Conservation (phyloP, 768 basidiomycete species). For the Leccinum obscurum region DNA sequence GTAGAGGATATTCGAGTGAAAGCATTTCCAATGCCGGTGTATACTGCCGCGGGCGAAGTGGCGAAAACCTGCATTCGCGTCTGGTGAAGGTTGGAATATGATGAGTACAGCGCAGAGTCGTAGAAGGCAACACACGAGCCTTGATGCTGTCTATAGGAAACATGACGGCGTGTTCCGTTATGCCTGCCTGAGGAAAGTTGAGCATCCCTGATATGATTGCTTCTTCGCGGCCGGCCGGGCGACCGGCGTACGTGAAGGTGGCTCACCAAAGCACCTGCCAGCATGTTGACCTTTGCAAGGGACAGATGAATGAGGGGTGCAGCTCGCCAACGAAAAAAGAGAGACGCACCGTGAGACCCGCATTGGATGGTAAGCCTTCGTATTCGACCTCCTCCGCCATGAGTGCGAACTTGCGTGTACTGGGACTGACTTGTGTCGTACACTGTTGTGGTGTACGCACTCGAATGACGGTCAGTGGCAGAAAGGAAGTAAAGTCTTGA, state of each 20-base stretch:
- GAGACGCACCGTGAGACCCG: slow-evolving; percentile 64
- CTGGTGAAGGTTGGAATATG: slow-evolving; percentile 40
- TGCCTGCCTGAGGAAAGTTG: slow-evolving; percentile 75
- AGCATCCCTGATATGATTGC: slow-evolving; percentile 10
- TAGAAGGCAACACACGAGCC: slow-evolving; percentile 46
- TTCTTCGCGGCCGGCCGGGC: not conserved
- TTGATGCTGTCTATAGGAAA: slow-evolving; percentile 99
- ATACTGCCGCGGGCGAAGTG: slow-evolving; percentile 79
- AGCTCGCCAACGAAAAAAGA: slow-evolving; percentile 9
- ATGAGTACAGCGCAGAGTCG: slow-evolving; percentile 8
- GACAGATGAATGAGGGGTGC: slow-evolving; percentile 16
- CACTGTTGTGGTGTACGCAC: slow-evolving; percentile 8
- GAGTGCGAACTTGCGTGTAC: slow-evolving; percentile 14
- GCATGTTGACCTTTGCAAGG: slow-evolving; percentile 80
- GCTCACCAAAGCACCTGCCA: slow-evolving; percentile 92
- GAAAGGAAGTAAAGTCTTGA: not conserved
- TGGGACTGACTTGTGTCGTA: slow-evolving; percentile 6
- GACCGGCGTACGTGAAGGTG: slow-evolving; percentile 7
- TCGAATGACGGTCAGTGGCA: not conserved
- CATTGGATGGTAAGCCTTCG: slow-evolving; percentile 71
- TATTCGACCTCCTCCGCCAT: slow-evolving; percentile 57
- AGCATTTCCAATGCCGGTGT: slow-evolving; percentile 88
- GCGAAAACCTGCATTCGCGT: slow-evolving; percentile 99
- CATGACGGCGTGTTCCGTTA: slow-evolving; percentile 99
- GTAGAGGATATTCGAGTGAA: slow-evolving; percentile 91